Evolutionary conservation across 257 asterid genomes (phyloP).

Genomic region (Pogostemon cablin): DNA sequence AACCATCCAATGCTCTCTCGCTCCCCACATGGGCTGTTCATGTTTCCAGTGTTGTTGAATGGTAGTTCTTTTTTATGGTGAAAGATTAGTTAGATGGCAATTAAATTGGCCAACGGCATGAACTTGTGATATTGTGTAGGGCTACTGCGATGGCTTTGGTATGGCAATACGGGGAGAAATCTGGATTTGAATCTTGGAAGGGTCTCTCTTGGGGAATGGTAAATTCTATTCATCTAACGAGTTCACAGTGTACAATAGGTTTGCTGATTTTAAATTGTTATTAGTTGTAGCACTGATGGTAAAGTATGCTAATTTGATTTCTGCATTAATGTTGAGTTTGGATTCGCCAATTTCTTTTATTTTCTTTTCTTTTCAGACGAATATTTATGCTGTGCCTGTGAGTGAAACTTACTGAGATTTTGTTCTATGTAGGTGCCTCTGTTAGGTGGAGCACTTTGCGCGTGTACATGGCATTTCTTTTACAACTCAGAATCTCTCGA

Average conservation of each 20-base stretch:
- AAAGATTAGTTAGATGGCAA: neutral
- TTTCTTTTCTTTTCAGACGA: neutral
- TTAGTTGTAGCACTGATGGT: neutral
- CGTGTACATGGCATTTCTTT: slow-evolving; percentile 99
- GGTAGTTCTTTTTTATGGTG: slow-evolving; percentile 44
- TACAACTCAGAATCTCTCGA: slow-evolving; percentile 92
- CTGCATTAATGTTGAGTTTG: too few species aligned
- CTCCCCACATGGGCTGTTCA: slow-evolving; percentile 96
- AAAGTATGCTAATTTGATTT: neutral
- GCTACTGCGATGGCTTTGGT: slow-evolving; percentile 91
- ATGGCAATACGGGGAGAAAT: slow-evolving; percentile 89
- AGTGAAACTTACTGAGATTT: neutral
- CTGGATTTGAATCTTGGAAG: slow-evolving; percentile 94
- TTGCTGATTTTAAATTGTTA: neutral
- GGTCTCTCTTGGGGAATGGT: slow-evolving; percentile 99
- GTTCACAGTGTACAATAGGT: too few species aligned
- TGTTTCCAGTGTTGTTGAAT: slow-evolving; percentile 95
- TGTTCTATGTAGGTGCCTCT: slow-evolving; percentile 74
- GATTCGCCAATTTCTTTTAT: too few species aligned
- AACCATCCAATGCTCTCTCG: slow-evolving; percentile 93
- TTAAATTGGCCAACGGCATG: too few species aligned
- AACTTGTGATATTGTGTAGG: slow-evolving; percentile 43
- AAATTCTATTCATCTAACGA: slow-evolving; percentile 13
- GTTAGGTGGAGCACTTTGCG: slow-evolving; percentile 96
- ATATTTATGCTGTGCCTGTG: neutral